A percentile compares a stretch with the other conserved stretches of the same genome.
Evolutionary conservation across 805 yeast genomes (phyloP).

Genomic region (Cyberlindnera euphorbiiphila): DNA sequence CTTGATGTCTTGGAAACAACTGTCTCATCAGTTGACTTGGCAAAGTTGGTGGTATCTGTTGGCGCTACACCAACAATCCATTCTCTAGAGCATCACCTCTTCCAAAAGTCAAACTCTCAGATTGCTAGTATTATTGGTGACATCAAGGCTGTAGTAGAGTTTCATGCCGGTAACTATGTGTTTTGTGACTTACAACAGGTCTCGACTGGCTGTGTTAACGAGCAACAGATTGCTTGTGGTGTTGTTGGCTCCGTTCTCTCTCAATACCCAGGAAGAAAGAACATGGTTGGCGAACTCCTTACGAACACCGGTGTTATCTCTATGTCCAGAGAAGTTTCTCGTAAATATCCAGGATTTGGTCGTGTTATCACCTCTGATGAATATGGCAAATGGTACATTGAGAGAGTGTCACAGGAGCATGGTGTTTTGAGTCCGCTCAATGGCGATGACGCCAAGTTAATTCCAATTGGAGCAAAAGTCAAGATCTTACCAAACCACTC

Average conservation of each 20-base stretch:
- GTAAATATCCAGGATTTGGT: conserved; percentile 55
- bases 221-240: conserved; percentile 43
- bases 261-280: conserved; percentile 51
- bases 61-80: conserved; percentile 85
- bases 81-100: conserved; percentile 38
- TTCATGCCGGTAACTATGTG: conserved; percentile 81
- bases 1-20: conserved; percentile 32
- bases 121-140: conserved; percentile 17
- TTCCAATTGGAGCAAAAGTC: conserved; percentile 53
- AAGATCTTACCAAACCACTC: conserved; percentile 64
- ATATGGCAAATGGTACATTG: conserved; percentile 58
- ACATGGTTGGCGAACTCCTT: conserved; percentile 54
- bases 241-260: conserved; percentile 60
- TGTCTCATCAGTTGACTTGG: conserved; percentile 36
- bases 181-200: conserved; percentile 74
- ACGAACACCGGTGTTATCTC: conserved; percentile 73
- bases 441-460: conserved; percentile 28
- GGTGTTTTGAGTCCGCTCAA: conserved; percentile 57
- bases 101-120: conserved; percentile 13
- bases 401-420: conserved; percentile 74
- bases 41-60: conserved; percentile 52
- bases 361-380: conserved; percentile 36
- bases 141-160: conserved; percentile 46
- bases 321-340: conserved; percentile 60
- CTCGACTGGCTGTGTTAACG: conserved; percentile 56